Base-by-base conservation (phyloP, 768 basidiomycete genomes). In the Leccinum disarticulatum region DNA sequence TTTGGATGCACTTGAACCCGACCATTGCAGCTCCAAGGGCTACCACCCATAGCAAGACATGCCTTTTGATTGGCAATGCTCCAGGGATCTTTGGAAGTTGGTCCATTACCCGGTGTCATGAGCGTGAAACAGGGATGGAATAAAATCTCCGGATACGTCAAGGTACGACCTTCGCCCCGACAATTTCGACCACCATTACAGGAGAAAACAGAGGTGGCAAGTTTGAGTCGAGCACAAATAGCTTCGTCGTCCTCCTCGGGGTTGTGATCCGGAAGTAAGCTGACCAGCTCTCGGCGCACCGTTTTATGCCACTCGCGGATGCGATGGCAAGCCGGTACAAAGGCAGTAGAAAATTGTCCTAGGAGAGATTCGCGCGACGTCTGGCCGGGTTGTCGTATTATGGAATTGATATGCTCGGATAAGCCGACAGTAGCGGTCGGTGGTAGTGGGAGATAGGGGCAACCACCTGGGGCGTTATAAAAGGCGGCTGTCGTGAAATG, bases 191-290 rank as follows among this genome's bases (percentile, higher is more conserved):
- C 55, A 50, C 55, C 30, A 8, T 55, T 66, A 30, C 71, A 73
- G 3, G 55, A 56, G 36, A 73, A 73, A 43, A 73, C 56, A 33
- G 71, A 73, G 2, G 70, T 61, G 27, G 73, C 69, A 54, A 73
- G 69, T 35, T 58, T 68, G 52, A 71, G 73, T 17, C 14, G 67
- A 28, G 64, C 51, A 51, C 58, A 56, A n/a, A 65, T 52, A 28
- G 50, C 38, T 55, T 63, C 56, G n/a, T 62, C 67, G 17, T 64
- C 59, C 10, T 67, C 65, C 3, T 59, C 63, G 17, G 54, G 47
- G 9, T 50, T 60, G 63, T 70, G 58, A 47, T 41, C 59, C 9
- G 67, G 64, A 56, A 73, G 69, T 13, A 74, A 54, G 31, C 64
- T 61, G n/a, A 70, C 71, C 33, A 73, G 68, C 7, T 68, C 64